Percentiles rank a stretch among this genome's conserved stretches.
Conservation (phyloP, 768 basidiomycete species). For the Nidula microcarpa region DNA sequence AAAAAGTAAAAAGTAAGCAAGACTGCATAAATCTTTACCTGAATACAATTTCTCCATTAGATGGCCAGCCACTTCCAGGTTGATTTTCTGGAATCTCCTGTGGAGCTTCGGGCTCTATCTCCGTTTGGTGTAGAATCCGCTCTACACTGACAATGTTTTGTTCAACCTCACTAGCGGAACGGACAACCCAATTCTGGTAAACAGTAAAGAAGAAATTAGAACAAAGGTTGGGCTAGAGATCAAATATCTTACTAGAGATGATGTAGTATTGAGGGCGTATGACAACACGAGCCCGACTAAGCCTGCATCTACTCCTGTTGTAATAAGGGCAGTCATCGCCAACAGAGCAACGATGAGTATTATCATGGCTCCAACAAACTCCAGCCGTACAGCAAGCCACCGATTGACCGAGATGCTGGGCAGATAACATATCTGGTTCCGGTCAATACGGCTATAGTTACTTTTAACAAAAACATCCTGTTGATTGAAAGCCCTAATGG, state of each 20-base stretch:
- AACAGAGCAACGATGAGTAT: slow-evolving; percentile 70
- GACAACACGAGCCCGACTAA: slow-evolving; percentile 83
- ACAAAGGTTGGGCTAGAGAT: not conserved
- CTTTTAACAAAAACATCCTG: slow-evolving; percentile 62
- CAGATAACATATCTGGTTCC: slow-evolving; percentile 79
- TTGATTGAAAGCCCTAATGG: slow-evolving; percentile 79
- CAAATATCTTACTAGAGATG: slow-evolving; percentile 58
- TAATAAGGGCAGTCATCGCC: slow-evolving; percentile 67
- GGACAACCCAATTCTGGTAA: slow-evolving; percentile 74
- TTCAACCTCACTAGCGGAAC: slow-evolving; percentile 84
- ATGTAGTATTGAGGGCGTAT: slow-evolving; percentile 81
- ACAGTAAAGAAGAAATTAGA: not conserved
- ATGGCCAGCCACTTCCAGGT: slow-evolving; percentile 66
- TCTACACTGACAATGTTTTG: slow-evolving; percentile 90
- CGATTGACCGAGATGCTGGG: slow-evolving; percentile 74
- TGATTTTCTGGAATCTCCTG: slow-evolving; percentile 59
- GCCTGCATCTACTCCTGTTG: slow-evolving; percentile 80
- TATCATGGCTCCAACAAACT: slow-evolving; percentile 79
- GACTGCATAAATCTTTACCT: slow-evolving; percentile 29
- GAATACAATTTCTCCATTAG: slow-evolving; percentile 71
- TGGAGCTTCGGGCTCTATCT: slow-evolving; percentile 72
- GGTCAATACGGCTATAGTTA: slow-evolving; percentile 75
- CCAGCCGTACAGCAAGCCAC: slow-evolving; percentile 83
- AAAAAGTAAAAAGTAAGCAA: slow-evolving; percentile 6
- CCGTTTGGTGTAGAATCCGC: slow-evolving; percentile 79